Evolutionary conservation across 768 basidiomycete species (phyloP).

Genomic region (Hirschioporus abietinus): DNA sequence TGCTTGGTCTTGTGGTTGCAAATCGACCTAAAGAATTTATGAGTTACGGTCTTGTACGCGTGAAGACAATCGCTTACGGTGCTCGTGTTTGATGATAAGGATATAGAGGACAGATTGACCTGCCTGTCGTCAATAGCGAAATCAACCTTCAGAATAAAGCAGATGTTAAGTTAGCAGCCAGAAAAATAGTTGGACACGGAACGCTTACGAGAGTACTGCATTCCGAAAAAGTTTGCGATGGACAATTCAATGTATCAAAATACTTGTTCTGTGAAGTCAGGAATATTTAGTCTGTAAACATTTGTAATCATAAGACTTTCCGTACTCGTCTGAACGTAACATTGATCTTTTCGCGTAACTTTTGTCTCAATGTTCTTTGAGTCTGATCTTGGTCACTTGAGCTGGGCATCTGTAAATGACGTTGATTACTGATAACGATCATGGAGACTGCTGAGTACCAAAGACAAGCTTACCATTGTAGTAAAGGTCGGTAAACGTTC

Average conservation of each 20-base stretch:
- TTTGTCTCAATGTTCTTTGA: neutral
- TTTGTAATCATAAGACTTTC: neutral
- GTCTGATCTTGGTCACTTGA: neutral
- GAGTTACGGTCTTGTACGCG: neutral
- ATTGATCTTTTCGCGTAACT: neutral
- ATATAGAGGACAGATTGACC: neutral
- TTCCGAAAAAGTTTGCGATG: conserved; percentile 21
- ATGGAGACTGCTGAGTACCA: neutral
- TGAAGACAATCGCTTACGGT: neutral
- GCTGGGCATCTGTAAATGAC: neutral
- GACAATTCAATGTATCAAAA: conserved; percentile 8
- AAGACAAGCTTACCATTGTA: neutral
- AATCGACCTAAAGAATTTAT: neutral
- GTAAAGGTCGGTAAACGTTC: neutral
- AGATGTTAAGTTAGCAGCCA: neutral
- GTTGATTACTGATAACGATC: neutral
- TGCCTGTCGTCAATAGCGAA: neutral
- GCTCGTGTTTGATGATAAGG: neutral
- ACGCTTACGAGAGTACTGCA: conserved; percentile 24
- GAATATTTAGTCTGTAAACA: neutral
- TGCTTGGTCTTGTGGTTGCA: neutral
- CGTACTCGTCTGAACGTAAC: neutral
- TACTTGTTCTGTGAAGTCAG: neutral
- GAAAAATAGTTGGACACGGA: neutral
- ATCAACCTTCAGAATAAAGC: neutral